Conservation (phyloP, 2,329 filamentous ascomycete species). For the Arthrobotrys sinensis region DNA sequence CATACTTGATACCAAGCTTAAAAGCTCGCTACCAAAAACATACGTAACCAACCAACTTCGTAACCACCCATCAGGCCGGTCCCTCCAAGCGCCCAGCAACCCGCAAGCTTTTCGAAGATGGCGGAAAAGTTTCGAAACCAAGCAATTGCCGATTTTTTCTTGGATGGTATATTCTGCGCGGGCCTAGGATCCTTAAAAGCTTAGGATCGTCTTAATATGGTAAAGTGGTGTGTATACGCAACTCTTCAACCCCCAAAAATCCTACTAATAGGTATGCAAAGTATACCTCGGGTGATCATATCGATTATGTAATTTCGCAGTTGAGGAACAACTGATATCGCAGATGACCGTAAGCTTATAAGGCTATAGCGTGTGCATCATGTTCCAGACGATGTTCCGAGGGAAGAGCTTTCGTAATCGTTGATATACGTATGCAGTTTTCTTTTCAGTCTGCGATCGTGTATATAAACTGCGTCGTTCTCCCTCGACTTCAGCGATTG, state of each 20-base stretch:
- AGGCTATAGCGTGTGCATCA: neutral
- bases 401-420: conserved; percentile 20
- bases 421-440: conserved; percentile 21
- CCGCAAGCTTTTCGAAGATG: neutral
- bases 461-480: conserved; percentile 12
- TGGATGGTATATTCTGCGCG: neutral
- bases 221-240: neutral
- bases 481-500: neutral
- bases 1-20: neutral
- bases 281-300: neutral
- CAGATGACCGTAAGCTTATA: conserved; percentile 25
- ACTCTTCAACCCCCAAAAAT: neutral
- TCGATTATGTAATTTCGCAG: conserved; percentile 28
- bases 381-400: conserved; percentile 2
- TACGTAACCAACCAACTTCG: conserved; percentile 19
- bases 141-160: conserved; percentile 5
- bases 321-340: neutral
- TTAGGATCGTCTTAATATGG: conserved; percentile 22
- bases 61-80: conserved; percentile 16
- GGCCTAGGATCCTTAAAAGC: neutral
- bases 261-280: neutral
- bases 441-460: neutral
- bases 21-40: conserved; percentile 1
- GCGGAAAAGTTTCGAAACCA: conserved; percentile 8
- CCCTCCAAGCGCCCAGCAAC: neutral